Percentiles rank a stretch among this genome's conserved stretches.
Conservation (phyloP, 108 stramenopile genomes). For the Cyclotella sp. region DNA sequence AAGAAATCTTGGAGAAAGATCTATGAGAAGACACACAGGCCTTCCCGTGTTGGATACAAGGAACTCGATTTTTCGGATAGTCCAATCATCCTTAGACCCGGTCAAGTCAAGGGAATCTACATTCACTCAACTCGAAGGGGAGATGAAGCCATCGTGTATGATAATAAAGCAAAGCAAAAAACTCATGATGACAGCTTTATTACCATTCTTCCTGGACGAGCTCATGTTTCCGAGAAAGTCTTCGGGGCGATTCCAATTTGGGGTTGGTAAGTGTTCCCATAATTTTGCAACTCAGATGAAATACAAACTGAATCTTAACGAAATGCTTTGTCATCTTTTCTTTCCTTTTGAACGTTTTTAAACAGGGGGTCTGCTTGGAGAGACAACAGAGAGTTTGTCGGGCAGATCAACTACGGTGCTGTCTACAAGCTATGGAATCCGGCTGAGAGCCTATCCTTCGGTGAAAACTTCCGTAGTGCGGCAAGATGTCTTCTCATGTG, state of each 20-base stretch:
- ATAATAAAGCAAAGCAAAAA: slow-evolving; percentile 64
- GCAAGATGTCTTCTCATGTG: slow-evolving; percentile 65
- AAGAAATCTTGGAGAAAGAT: slow-evolving; percentile 76
- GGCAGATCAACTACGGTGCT: slow-evolving; percentile 71
- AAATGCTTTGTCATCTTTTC: neutral
- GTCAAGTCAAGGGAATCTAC: slow-evolving; percentile 75
- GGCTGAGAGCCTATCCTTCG: slow-evolving; percentile 59
- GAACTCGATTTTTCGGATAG: slow-evolving; percentile 63
- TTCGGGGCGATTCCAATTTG: slow-evolving; percentile 80
- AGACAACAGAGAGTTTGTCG: slow-evolving; percentile 67
- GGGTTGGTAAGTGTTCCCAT: slow-evolving; percentile 42
- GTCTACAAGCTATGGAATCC: slow-evolving; percentile 89
- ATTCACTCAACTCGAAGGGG: slow-evolving; percentile 78
- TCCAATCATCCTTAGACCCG: slow-evolving; percentile 76
- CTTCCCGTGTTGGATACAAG: slow-evolving; percentile 59
- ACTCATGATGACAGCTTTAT: slow-evolving; percentile 79
- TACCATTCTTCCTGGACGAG: slow-evolving; percentile 74
- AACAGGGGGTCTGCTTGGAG: slow-evolving; percentile 87
- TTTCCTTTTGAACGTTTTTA: neutral
- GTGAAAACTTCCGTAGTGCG: slow-evolving; percentile 58
- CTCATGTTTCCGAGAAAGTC: slow-evolving; percentile 71
- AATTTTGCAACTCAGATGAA: neutral
- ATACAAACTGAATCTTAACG: neutral
- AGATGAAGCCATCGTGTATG: slow-evolving; percentile 88
- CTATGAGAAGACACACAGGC: slow-evolving; percentile 71